Percentiles rank a stretch among this genome's conserved stretches.
phyloP scores from a whole-genome alignment of 305 asterid genomes.

The Lippia alba region DNA sequence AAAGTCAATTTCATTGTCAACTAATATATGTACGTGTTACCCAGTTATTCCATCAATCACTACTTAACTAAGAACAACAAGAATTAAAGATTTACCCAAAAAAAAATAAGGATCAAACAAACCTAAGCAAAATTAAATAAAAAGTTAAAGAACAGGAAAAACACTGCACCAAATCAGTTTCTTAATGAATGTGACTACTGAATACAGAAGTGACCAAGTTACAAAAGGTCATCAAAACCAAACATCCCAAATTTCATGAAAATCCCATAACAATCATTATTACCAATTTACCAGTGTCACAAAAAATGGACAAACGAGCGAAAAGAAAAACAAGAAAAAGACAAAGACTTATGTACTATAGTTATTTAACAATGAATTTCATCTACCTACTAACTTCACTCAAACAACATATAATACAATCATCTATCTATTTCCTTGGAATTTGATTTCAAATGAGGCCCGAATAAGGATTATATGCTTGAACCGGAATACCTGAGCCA shows the following conservation, averaged over 20 bases:
- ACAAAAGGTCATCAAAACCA: constrained; percentile 25
- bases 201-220: constrained; percentile 8
- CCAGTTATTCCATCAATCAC: no score
- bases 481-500: constrained; percentile 74
- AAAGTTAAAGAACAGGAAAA: no score
- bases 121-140: no score
- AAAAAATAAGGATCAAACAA: no score
- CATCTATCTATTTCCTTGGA: constrained; percentile 35
- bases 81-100: no score
- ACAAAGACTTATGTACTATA: constrained; percentile 39
- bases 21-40: no score
- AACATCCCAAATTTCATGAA: constrained; percentile 34
- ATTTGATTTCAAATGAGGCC: constrained; percentile 63
- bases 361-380: constrained; percentile 60
- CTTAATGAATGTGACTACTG: constrained; percentile 2
- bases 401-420: constrained; percentile 57
- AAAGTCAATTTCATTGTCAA: no score
- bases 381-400: constrained; percentile 43
- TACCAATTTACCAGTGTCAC: constrained; percentile 26
- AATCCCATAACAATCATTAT: constrained; percentile 38
- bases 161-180: no score
- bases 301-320: background rate
- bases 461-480: constrained; percentile 71
- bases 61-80: no score
- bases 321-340: constrained; percentile 12